phyloP scores from a whole-genome alignment of 148 eudicot genomes.

The Vaccinium corymbosum region DNA sequence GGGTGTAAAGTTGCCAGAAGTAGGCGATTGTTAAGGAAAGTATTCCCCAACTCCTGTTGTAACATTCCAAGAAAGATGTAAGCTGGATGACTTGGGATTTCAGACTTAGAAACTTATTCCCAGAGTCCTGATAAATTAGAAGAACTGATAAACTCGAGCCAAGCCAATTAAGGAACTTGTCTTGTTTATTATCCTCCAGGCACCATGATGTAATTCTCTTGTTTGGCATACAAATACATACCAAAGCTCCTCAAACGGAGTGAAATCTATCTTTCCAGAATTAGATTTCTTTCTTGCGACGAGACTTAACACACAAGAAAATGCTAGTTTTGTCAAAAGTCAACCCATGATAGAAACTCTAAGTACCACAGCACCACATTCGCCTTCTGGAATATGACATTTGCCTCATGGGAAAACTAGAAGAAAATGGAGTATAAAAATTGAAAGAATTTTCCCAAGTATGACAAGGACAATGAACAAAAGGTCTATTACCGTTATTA shows the following conservation, averaged over 20 bases:
- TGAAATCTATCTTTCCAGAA: background rate
- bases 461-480: too few species aligned
- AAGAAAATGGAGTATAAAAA: too few species aligned
- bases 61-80: background rate
- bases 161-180: background rate
- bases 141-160: background rate
- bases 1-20: conserved; percentile 91
- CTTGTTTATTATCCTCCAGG: background rate
- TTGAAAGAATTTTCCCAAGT: too few species aligned
- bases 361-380: too few species aligned
- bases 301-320: background rate
- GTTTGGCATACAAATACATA: background rate
- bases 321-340: background rate
- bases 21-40: conserved; percentile 83
- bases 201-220: background rate
- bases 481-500: too few species aligned
- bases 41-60: conserved; percentile 93
- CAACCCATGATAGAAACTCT: background rate
- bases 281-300: background rate
- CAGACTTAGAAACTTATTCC: background rate
- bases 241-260: background rate
- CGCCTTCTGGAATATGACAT: too few species aligned
- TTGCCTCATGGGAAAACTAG: too few species aligned
- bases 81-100: background rate
- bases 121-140: background rate